Base-by-base conservation (phyloP, 306 rosid species). In the Castanea sativa region DNA sequence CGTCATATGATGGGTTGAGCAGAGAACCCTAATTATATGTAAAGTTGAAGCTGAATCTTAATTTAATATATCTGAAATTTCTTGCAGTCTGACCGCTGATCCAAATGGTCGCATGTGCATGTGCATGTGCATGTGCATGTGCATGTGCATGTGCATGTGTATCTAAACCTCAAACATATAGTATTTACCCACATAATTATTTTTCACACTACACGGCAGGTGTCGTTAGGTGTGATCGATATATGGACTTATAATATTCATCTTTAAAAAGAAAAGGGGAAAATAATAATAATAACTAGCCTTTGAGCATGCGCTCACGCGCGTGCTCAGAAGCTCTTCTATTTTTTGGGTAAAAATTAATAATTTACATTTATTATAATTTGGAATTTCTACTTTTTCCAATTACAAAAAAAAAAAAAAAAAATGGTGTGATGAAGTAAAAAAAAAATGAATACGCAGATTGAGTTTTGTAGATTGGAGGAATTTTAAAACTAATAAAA, bases 101-200 rank as follows among this genome's bases (percentile, higher is more conserved):
- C 77, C 83, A 77, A 72, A 80, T 78, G 76, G 80, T 74, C 78
- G 84, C 88, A 81, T 69, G 89, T 86, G 94, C 86, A 73, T 75
- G 82, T 83, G 88, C 86, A 73, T 75, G 82, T 83, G 88, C 86
- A 73, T 75, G 82, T 83, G 88, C 86, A 73, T 75, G 82, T 83
- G 88, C 86, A 73, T 75, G 82, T 83, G 84, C 88, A 81, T 69
- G 89, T 86, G 94, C 86, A 73, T 75, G 82, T 83, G 88, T 86
- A 86, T 86, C 87, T 80, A 79, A 58, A 77, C 86, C 81, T 79
- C 80, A 69, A 71, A 71, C 73, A 49, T 75, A 20, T 75, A 53
- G 19, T 68, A 33, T 71, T 21, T 75, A 55, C 59, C 27, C 16
- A 53, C 51, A 21, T 61, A 20, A 76, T 53, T 32, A 45, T 32